Evolutionary conservation across 2,329 filamentous ascomycete species (phyloP).

Genomic region (Zasmidium angulare): DNA sequence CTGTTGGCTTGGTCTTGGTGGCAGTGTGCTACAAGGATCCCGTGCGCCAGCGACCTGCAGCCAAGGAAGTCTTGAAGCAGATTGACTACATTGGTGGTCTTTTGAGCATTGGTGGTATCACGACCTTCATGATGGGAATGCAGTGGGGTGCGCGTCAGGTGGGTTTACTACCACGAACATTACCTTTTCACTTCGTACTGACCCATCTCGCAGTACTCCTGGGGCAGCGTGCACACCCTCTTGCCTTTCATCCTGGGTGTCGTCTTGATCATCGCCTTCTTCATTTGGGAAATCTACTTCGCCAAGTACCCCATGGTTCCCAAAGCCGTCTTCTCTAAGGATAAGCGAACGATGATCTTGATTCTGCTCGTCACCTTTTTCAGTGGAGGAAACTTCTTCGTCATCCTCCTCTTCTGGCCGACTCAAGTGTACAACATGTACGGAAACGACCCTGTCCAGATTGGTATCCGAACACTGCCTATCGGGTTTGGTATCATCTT

Average conservation of each 20-base stretch:
- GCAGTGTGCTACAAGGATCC: constrained; percentile 57
- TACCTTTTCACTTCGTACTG: background rate
- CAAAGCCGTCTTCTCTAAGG: constrained; percentile 30
- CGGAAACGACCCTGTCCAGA: constrained; percentile 57
- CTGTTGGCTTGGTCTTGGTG: constrained; percentile 53
- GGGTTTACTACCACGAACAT: background rate
- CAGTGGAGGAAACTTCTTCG: constrained; percentile 41
- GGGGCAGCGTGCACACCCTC: constrained; percentile 34
- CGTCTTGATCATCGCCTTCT: constrained; percentile 33
- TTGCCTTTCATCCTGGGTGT: constrained; percentile 36
- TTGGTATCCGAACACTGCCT: constrained; percentile 65
- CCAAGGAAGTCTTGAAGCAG: constrained; percentile 44
- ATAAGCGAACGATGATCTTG: constrained; percentile 36
- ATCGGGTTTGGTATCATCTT: constrained; percentile 63
- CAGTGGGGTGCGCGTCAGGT: constrained; percentile 30
- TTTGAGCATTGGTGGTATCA: constrained; percentile 51
- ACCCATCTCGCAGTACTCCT: constrained; percentile 28
- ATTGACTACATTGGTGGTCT: constrained; percentile 56
- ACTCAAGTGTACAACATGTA: constrained; percentile 66
- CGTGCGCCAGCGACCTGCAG: constrained; percentile 42
- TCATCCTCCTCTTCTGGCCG: constrained; percentile 59
- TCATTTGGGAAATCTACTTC: constrained; percentile 33
- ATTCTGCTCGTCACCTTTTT: constrained; percentile 44
- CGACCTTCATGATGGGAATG: constrained; percentile 52
- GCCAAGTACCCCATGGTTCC: constrained; percentile 38